Base-by-base conservation (phyloP, 768 basidiomycete species). In the Mycena pura region DNA sequence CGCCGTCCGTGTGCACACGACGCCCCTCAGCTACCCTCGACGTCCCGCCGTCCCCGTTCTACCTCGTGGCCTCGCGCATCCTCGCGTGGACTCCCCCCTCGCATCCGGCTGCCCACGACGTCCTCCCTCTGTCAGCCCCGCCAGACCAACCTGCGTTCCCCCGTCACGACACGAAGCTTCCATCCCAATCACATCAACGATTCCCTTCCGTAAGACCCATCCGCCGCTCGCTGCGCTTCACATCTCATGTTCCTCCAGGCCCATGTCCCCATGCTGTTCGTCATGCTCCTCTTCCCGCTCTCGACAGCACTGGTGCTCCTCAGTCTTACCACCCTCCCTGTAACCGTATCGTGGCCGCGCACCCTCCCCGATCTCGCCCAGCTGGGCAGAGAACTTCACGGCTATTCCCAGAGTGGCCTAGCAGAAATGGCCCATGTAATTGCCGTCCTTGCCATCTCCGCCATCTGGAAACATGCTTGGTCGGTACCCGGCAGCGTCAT, bases 381-480 rank as follows among this genome's bases (percentile, higher is more conserved):
- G 68, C 79, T 94, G 11, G 91, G 90, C 15, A 78, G 84, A 39
- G 91, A 92, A 60, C 84, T 93, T 7, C 90, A 90, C 68, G 86
- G 83, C 51, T 95, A 94, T 73, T 86, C 90, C 9, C 89, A 89
- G 71, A 88, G 87, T 60, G 90, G 91, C 11, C 66, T 78, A 28
- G 78, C 76, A 3, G 84, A 89, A 19, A 78, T 86, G 52, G 82
- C 83, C 8, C 96, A 96, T 75, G 92, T 96, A 52, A 73, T 96
- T 40, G 86, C 82, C 24, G 93, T 95, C 48, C 82, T 98, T 68
- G 87, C 90, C 36, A 81, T 95, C 14, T 89, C 91, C 17, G 92
- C 93, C 5, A 78, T 94, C 27, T 98, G 95, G 94, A 97, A 95
- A 76, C 96, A 98, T 73, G 94, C 95, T 4, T 98, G 95, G 96